Conservation (phyloP, 306 rosid species). For the Trifolium repens region DNA sequence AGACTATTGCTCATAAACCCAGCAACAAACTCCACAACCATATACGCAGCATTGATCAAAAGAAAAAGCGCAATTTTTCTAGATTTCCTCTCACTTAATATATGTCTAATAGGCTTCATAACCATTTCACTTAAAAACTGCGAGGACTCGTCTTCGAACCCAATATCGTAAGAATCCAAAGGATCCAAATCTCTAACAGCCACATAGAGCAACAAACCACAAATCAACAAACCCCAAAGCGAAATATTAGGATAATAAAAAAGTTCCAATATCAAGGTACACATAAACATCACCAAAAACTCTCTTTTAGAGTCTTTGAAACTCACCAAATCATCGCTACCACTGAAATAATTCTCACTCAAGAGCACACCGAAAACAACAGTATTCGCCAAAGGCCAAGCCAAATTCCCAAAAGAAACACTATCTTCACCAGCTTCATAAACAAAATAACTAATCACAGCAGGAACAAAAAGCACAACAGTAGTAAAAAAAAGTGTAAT, state of each 20-base stretch:
- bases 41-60: conserved; percentile 78
- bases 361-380: conserved; percentile 85
- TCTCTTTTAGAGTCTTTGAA: conserved; percentile 73
- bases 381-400: conserved; percentile 84
- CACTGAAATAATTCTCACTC: conserved; percentile 61
- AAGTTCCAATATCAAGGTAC: conserved; percentile 74
- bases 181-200: conserved; percentile 87
- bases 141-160: conserved; percentile 58
- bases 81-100: conserved; percentile 89
- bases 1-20: conserved; percentile 97
- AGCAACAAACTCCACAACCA: conserved; percentile 90
- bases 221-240: conserved; percentile 83
- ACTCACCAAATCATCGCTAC: conserved; percentile 53
- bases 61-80: conserved; percentile 91
- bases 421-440: conserved; percentile 54
- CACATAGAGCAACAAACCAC: conserved; percentile 72
- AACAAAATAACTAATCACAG: conserved; percentile 60
- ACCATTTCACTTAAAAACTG: conserved; percentile 50
- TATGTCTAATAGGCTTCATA: conserved; percentile 79
- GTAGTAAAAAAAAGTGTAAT: conserved; percentile 78
- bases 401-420: conserved; percentile 55
- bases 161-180: conserved; percentile 44
- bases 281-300: conserved; percentile 69
- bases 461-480: conserved; percentile 76
- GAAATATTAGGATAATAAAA: conserved; percentile 84